Percentiles rank a stretch among this genome's conserved stretches.
These are phyloP conservation scores for Vitellaria paradoxa DNA, from an alignment of 179 eudicot genomes.

Conservation along the genomic window DNA sequence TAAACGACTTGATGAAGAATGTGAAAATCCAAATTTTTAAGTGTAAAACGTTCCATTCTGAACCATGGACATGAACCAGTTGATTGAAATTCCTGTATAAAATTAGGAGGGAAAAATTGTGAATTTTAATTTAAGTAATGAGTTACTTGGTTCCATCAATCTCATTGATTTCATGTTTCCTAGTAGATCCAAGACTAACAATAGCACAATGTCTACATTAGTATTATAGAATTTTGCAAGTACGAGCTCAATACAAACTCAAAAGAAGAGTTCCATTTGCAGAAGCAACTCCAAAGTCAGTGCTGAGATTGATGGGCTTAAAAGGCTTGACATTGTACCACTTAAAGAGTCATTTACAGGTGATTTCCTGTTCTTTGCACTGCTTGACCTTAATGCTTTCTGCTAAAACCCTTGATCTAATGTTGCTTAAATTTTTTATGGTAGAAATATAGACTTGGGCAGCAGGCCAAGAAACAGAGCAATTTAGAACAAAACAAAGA, in stretches of 20 bases:
- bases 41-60: background rate
- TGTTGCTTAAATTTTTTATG: background rate
- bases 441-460: slow-evolving; percentile 45
- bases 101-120: background rate
- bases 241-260: background rate
- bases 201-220: background rate
- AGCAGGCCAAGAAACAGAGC: slow-evolving; percentile 44
- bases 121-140: background rate
- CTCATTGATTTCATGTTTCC: background rate
- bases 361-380: background rate
- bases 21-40: background rate
- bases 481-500: slow-evolving; percentile 28
- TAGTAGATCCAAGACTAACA: background rate
- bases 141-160: background rate
- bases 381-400: background rate
- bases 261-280: slow-evolving; percentile 17
- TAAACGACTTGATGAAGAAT: background rate
- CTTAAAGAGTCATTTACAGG: slow-evolving; percentile 88
- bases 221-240: background rate
- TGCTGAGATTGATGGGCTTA: slow-evolving; percentile 73
- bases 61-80: background rate
- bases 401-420: background rate
- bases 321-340: slow-evolving; percentile 90
- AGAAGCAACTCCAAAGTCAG: slow-evolving; percentile 83
- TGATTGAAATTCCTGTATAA: background rate